These are phyloP conservation scores for Diaporthe citri DNA, from an alignment of 2,329 filamentous ascomycete species.

Conservation along the genomic window DNA sequence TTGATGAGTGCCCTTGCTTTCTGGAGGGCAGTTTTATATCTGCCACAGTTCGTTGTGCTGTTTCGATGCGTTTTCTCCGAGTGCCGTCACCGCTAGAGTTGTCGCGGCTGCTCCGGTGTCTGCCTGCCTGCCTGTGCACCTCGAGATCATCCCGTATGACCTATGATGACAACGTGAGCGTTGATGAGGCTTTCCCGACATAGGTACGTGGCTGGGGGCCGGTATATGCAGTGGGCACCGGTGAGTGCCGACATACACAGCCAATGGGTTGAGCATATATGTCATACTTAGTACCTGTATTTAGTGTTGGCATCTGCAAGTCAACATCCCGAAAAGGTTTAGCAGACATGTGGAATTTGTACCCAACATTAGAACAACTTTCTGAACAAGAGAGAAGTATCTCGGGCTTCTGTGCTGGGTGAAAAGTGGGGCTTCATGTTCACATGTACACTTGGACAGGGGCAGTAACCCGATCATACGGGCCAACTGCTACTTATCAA, in stretches of 20 bases:
- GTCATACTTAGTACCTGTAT: constrained; percentile 7
- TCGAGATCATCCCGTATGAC: constrained; percentile 23
- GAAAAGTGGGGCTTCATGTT: background rate
- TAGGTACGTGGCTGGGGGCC: constrained; percentile 18
- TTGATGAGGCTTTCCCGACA: constrained; percentile 15
- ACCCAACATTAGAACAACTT: background rate
- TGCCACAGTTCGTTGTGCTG: background rate
- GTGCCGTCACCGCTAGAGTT: constrained; percentile 1
- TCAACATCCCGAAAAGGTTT: background rate
- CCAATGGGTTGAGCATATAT: background rate
- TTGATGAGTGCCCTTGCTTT: background rate
- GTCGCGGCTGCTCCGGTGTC: constrained; percentile 13
- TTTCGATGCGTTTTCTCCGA: background rate
- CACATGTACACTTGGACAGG: background rate
- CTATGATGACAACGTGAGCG: constrained; percentile 22
- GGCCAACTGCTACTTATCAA: constrained; percentile 8
- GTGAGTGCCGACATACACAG: constrained; percentile 6
- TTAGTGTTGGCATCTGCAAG: background rate
- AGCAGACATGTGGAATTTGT: background rate
- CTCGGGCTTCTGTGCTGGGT: background rate
- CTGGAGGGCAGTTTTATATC: constrained; percentile 5
- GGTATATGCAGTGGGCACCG: background rate
- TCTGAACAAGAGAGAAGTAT: background rate
- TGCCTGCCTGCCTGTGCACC: background rate
- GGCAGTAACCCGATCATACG: background rate